phyloP scores from a whole-genome alignment of 768 basidiomycete species.

The Suillus weaverae region DNA sequence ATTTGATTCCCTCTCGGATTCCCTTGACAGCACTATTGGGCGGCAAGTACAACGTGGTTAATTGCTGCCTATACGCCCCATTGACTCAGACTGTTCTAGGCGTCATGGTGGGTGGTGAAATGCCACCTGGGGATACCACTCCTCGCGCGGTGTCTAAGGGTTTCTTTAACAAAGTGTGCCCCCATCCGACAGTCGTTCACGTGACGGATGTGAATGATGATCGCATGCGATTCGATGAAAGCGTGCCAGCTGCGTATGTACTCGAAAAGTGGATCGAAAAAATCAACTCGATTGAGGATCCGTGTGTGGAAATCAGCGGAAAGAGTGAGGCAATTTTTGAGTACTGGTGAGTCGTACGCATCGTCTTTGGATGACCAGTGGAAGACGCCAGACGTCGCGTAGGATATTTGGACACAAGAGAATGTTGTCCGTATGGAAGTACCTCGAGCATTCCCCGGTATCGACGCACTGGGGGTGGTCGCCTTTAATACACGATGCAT shows the following conservation, averaged over 20 bases:
- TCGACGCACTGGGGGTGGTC: constrained; percentile 41
- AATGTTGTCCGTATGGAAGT: constrained; percentile 36
- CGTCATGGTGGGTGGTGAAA: constrained; percentile 41
- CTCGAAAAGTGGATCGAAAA: constrained; percentile 40
- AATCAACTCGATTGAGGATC: constrained; percentile 35
- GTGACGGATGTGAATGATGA: constrained; percentile 31
- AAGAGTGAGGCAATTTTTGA: constrained; percentile 33
- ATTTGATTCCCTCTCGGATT: constrained; percentile 39
- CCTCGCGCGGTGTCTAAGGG: constrained; percentile 38
- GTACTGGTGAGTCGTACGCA: constrained; percentile 29
- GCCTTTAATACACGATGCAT: constrained; percentile 32
- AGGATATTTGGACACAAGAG: constrained; percentile 38
- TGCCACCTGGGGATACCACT: constrained; percentile 30
- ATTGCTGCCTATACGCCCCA: not conserved
- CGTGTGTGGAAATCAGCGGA: constrained; percentile 39
- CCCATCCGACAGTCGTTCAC: constrained; percentile 33
- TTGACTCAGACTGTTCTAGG: constrained; percentile 25
- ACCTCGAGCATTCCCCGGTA: constrained; percentile 34
- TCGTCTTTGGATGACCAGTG: not conserved
- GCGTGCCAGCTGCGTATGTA: constrained; percentile 29
- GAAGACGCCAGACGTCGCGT: not conserved
- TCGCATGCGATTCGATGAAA: constrained; percentile 24
- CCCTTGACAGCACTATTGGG: constrained; percentile 42
- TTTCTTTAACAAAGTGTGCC: constrained; percentile 45
- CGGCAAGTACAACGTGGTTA: constrained; percentile 25